Evolutionary conservation across 805 yeast genomes (phyloP), one percentile per base, ranked within the genome.

Genomic region (Saccharomyces eubayanus): DNA sequence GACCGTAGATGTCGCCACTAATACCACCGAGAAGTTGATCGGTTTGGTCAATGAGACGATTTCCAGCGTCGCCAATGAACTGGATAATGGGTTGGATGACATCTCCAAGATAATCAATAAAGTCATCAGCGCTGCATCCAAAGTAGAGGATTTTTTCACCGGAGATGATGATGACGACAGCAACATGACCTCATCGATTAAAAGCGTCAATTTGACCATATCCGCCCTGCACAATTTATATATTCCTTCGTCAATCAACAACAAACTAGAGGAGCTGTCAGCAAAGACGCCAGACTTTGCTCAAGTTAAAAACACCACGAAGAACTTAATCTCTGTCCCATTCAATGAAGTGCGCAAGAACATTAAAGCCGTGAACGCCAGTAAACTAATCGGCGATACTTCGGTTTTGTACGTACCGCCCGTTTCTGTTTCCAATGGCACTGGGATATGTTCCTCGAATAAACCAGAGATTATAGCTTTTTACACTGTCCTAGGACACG

Each of bases 1-100:
- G 2, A 78, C 87, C 0, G 85, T 84, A 1, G 82, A 81, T 59
- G 81, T 83, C 30, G 95, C 95, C 0, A 66, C 87, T 1, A 85
- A 87, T 63, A 80, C 89, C 0, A 83, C 96, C 0, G 87, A 85
- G 60, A 64, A 77, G 1, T 72, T 89, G 0, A 75, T 90, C 6
- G 65, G 67, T 3, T 70, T 76, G 21, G 87, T 89, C 1, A 89
- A 91, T 62, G 70, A 70, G 1, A 82, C 94, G 0, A 66, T 89
- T 1, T 68, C 68, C 0, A 68, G 68, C 0, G 65, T 83, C n/a
- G 80, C 87, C 0, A 72, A 72, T 47, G 90, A 81, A 6, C 71
- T 91, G 28, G 83, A 88, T 53, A 77, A 74, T 40, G 94, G 91
- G 0, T 69, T 91, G 31, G 75, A 75, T 9, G 86, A 81, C 30